phyloP scores from a whole-genome alignment of 345 rosid species.

The Combretum micranthum region DNA sequence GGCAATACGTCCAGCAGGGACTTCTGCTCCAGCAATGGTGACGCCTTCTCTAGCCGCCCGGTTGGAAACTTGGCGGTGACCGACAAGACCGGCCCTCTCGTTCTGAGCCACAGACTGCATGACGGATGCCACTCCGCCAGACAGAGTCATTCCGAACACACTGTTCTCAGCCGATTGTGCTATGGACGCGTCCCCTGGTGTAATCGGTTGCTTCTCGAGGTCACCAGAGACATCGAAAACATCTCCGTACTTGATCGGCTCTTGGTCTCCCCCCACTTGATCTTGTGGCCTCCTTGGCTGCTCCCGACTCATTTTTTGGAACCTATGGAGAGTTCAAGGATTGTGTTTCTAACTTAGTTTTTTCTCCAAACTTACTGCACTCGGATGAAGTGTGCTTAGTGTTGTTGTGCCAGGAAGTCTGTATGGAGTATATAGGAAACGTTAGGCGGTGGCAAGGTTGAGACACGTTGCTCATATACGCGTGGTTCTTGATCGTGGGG shows the following conservation, averaged over 20 bases:
- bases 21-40: constrained; percentile 12
- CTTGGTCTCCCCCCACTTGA: not conserved
- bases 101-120: constrained; percentile 22
- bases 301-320: constrained; percentile 30
- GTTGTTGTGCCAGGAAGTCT: too few species aligned
- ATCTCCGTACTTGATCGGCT: constrained; percentile 29
- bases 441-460: too few species aligned
- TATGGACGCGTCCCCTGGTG: constrained; percentile 20
- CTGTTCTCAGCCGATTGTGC: constrained; percentile 28
- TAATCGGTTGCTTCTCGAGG: constrained; percentile 22
- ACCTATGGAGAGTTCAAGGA: too few species aligned
- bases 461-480: too few species aligned
- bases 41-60: constrained; percentile 4
- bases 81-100: constrained; percentile 24
- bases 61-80: constrained; percentile 9
- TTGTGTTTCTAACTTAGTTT: too few species aligned
- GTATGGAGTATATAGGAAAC: too few species aligned
- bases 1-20: constrained; percentile 16
- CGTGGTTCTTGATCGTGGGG: too few species aligned
- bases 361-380: too few species aligned
- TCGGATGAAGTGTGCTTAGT: too few species aligned
- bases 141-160: constrained; percentile 15
- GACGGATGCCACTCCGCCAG: constrained; percentile 13
- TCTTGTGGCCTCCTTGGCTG: constrained; percentile 17
- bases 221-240: constrained; percentile 24